Base-by-base conservation (phyloP, 2,329 filamentous ascomycete species). In the Apiospora marii region DNA sequence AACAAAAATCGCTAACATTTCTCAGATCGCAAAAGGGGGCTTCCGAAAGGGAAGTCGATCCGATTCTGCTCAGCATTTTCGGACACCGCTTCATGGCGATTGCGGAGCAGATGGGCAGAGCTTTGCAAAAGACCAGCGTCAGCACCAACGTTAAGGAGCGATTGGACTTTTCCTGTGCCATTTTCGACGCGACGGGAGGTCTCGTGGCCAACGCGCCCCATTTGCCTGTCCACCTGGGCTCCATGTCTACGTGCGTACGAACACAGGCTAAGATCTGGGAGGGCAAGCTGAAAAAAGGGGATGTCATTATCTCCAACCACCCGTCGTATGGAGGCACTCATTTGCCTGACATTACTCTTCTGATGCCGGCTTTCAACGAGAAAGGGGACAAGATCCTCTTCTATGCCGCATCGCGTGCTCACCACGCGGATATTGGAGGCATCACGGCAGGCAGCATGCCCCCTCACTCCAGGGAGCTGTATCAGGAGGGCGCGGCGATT, bases 71-170 rank as follows among this genome's bases (percentile, higher is more conserved):
- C 2, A 92, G 90, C 78, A 93, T 96, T 72, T 95, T 96, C 76
- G 92, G 92, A 0, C 93, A 95, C 79, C 88, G 93, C 10, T 96
- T 96, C 82, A 96, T 95, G 93, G 91, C 92, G 8, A 94, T 95
- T 76, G 93, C 93, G 1, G 93, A 96, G 81, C 93, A 95, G 79
- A 95, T 96, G 93, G 93, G 93, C 0, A 85, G 92, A 71, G 91
- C 92, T 16, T 83, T 95, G 22, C 93, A 95, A 78, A 95, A 95
- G 84, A 95, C 93, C 0, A 93, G 91, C 79, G 92, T 95, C 71
- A 93, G 90, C 77, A 94, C 92, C 0, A 95, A 95, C 77, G 92
- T 95, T 79, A 93, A 96, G 80, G 94, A 96, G 79, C 90, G 93
- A 5, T 87, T 96, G 0, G 94, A 96, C 78, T 96, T 94, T 78